Evolutionary conservation across 2,329 filamentous ascomycete species (phyloP).

Genomic region (Hypoxylon sp.): DNA sequence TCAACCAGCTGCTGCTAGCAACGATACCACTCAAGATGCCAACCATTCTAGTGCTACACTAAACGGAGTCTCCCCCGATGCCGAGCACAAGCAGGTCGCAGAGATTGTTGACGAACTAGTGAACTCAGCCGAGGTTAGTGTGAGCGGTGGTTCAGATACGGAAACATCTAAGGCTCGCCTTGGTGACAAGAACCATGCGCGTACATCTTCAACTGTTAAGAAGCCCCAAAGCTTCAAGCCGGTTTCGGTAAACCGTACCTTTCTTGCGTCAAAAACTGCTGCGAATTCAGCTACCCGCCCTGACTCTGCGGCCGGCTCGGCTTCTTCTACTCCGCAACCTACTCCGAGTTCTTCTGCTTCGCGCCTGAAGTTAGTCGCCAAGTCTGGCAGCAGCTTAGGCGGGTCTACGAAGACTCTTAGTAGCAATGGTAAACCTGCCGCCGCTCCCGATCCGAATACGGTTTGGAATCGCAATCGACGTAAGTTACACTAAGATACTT

Average conservation of each 20-base stretch:
- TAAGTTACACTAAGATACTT: slow-evolving; percentile 59
- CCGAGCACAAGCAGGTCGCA: slow-evolving; percentile 71
- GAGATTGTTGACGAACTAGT: slow-evolving; percentile 71
- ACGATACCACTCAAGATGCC: slow-evolving; percentile 63
- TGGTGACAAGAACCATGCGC: slow-evolving; percentile 72
- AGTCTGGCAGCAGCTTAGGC: slow-evolving; percentile 74
- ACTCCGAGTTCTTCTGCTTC: slow-evolving; percentile 66
- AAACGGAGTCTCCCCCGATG: slow-evolving; percentile 69
- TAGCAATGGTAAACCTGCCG: slow-evolving; percentile 71
- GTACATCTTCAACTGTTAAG: slow-evolving; percentile 73
- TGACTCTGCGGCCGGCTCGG: slow-evolving; percentile 63
- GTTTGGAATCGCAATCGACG: slow-evolving; percentile 94
- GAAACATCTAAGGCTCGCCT: slow-evolving; percentile 75
- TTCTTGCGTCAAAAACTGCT: slow-evolving; percentile 78
- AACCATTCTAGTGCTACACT: slow-evolving; percentile 59
- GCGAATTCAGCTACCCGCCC: slow-evolving; percentile 64
- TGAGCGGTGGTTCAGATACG: slow-evolving; percentile 82
- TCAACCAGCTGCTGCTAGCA: slow-evolving; percentile 56
- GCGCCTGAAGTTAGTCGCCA: slow-evolving; percentile 81
- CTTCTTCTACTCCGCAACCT: slow-evolving; percentile 61
- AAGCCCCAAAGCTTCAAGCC: slow-evolving; percentile 86
- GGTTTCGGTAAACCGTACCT: slow-evolving; percentile 87
- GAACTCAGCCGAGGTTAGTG: slow-evolving; percentile 76
- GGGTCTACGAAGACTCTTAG: slow-evolving; percentile 63
- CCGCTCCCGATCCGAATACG: slow-evolving; percentile 78